Evolutionary conservation across 2,329 filamentous ascomycete species (phyloP), one percentile per base, ranked within the genome.

Genomic region (Knoxdaviesia proteae): DNA sequence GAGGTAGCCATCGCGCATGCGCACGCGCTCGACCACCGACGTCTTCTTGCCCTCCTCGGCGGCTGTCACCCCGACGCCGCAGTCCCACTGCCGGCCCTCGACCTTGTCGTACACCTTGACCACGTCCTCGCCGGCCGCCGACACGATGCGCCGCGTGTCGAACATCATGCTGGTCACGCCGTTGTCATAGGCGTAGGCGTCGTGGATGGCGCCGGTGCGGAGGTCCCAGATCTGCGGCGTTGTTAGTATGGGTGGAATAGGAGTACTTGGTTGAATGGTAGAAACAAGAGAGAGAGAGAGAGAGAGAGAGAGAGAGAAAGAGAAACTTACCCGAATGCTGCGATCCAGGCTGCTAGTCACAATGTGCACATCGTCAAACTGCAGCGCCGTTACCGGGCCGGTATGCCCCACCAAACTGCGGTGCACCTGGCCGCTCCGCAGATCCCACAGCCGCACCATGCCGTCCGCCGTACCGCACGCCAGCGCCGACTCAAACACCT

Each of bases 21-120:
- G 74, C 45, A 96, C 88, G 46, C 73, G 75, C 61, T 96, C 87
- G 20, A 98, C 78, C 44, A 79, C 68, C 9, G 77, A 70, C 10
- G 45, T 41, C 44, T 64, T 68, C 50, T 73, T 76, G 8, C 70
- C 74, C 44, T 75, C 70, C 42, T 80, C 76, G 20, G 76, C 73
- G 46, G 77, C 77, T 3, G 68, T 69, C 40, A 81, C 74, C 34
- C 87, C 88, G 3, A 84, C 78, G 42, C 90, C 90, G 59, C 87
- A 94, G 58, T 94, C 84, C 90, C 90, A 98, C 59, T 96, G 90
- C 47, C 84, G 69, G 36, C 86, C 86, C 56, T 98, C 90, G 3
- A 84, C 79, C 68, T 96, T 96, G 63, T 98, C 90, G 62, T 96
- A 98, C 46, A 98, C 81, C 63, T 98, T 98, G 51, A 90, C 87